Percentiles rank a stretch among this genome's conserved stretches.
These are phyloP conservation scores for Leccinellum luteum DNA, from an alignment of 768 basidiomycete species.

Conservation along the genomic window DNA sequence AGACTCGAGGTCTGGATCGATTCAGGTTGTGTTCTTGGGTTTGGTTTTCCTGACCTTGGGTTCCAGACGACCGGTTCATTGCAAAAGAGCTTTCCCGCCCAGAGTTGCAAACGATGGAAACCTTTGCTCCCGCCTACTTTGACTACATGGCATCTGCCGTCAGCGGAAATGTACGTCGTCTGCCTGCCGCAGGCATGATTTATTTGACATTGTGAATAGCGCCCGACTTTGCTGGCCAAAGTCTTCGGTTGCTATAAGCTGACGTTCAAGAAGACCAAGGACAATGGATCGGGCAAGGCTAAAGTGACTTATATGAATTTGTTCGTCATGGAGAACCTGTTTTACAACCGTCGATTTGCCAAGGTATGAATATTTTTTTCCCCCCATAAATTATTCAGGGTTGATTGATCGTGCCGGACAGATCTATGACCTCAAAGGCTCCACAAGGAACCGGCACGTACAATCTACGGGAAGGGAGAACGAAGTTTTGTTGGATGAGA, in stretches of 20 bases:
- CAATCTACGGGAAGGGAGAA: conserved; percentile 87
- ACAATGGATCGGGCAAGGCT: conserved; percentile 56
- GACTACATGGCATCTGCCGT: conserved; percentile 97
- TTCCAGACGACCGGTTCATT: conserved; percentile 93
- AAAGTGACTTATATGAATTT: conserved; percentile 93
- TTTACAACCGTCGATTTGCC: conserved; percentile 88
- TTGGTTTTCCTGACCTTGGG: not conserved
- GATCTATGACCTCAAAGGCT: conserved; percentile 98
- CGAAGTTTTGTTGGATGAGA: conserved; percentile 95
- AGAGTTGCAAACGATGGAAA: conserved; percentile 93
- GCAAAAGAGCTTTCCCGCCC: conserved; percentile 91
- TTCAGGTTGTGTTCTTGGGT: not conserved
- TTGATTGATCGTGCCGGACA: conserved; percentile 28
- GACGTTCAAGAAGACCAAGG: conserved; percentile 80
- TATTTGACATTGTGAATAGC: conserved; percentile 42
- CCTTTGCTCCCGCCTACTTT: conserved; percentile 96
- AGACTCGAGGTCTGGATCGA: conserved; percentile 72
- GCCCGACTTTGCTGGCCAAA: conserved; percentile 92
- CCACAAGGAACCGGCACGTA: conserved; percentile 90
- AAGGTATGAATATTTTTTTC: conserved; percentile 51
- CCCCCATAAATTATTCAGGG: not conserved
- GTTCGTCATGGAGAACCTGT: conserved; percentile 96
- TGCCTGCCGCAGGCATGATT: not conserved
- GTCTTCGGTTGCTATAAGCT: conserved; percentile 97
- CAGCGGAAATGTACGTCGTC: conserved; percentile 64